A percentile compares a stretch with the other conserved stretches of the same genome.
These are phyloP conservation scores for Pichia occidentalis DNA, from an alignment of 805 yeast species.

Conservation along the genomic window DNA sequence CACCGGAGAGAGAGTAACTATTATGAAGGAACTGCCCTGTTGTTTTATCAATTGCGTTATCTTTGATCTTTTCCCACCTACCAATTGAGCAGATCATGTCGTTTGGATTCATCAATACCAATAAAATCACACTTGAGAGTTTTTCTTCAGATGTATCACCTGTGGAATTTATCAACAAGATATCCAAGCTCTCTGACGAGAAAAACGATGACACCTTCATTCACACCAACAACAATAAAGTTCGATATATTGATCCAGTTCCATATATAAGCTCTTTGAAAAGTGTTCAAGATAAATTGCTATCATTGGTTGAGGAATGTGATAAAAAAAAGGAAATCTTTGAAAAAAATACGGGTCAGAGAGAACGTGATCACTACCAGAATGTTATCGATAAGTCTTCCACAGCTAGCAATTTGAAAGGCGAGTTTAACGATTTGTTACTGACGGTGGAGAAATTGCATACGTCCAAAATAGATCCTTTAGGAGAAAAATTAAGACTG, in stretches of 20 bases:
- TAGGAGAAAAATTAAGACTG: constrained; percentile 61
- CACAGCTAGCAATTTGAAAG: constrained; percentile 34
- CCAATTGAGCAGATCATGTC: constrained; percentile 17
- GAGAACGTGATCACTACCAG: constrained; percentile 60
- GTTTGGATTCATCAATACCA: constrained; percentile 26
- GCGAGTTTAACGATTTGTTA: constrained; percentile 46
- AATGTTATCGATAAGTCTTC: constrained; percentile 53
- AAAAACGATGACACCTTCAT: constrained; percentile 3
- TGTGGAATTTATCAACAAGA: constrained; percentile 71
- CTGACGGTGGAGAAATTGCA: constrained; percentile 45
- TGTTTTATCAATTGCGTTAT: constrained; percentile 43
- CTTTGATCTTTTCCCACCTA: background rate
- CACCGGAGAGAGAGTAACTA: constrained; percentile 8
- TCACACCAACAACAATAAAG: constrained; percentile 5
- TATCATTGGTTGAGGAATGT: constrained; percentile 53
- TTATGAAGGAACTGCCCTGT: constrained; percentile 30
- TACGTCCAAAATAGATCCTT: constrained; percentile 54
- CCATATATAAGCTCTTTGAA: constrained; percentile 94
- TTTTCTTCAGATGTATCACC: constrained; percentile 66
- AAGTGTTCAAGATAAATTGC: constrained; percentile 68
- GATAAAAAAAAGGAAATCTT: constrained; percentile 41
- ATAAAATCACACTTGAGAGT: constrained; percentile 37
- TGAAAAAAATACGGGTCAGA: constrained; percentile 49
- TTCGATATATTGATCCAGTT: constrained; percentile 56
- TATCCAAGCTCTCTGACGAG: constrained; percentile 37